Percentiles rank a stretch among this genome's conserved stretches.
Conservation (phyloP, 1,284 basidiomycete genomes). For the Irpex sp. region DNA sequence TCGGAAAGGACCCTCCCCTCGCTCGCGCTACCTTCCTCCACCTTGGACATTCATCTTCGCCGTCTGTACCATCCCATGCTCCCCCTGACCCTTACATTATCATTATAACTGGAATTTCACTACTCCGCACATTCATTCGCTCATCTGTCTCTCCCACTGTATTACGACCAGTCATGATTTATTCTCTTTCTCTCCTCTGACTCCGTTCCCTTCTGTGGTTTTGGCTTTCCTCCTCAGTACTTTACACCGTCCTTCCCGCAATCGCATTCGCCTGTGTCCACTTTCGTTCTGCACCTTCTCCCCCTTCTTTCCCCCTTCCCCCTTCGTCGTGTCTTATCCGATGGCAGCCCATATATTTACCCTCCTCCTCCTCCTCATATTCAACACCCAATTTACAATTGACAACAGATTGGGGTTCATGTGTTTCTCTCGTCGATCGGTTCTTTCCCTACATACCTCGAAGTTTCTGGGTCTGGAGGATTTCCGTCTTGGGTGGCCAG, state of each 20-base stretch:
- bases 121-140: conserved; percentile 11
- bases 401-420: background rate
- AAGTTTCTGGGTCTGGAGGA: background rate
- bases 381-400: background rate
- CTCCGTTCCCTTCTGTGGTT: background rate
- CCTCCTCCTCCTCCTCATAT: background rate
- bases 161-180: conserved; percentile 10
- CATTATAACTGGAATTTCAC: conserved; percentile 11
- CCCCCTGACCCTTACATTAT: conserved; percentile 5
- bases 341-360: background rate
- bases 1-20: background rate
- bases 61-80: conserved; percentile 10
- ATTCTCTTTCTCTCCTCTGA: background rate
- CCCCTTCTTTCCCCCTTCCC: background rate
- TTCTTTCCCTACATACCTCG: background rate
- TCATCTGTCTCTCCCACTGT: conserved; percentile 5
- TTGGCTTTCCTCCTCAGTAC: conserved; percentile 4
- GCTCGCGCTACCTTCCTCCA: background rate
- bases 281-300: background rate
- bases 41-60: background rate
- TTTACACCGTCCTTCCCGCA: conserved; percentile 7
- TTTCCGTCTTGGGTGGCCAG: background rate
- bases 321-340: background rate
- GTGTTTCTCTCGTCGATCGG: background rate
- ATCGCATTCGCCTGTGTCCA: background rate